A percentile compares a stretch with the other conserved stretches of the same genome.
phyloP scores from a whole-genome alignment of 345 rosid species.

The Barbarea vulgaris region DNA sequence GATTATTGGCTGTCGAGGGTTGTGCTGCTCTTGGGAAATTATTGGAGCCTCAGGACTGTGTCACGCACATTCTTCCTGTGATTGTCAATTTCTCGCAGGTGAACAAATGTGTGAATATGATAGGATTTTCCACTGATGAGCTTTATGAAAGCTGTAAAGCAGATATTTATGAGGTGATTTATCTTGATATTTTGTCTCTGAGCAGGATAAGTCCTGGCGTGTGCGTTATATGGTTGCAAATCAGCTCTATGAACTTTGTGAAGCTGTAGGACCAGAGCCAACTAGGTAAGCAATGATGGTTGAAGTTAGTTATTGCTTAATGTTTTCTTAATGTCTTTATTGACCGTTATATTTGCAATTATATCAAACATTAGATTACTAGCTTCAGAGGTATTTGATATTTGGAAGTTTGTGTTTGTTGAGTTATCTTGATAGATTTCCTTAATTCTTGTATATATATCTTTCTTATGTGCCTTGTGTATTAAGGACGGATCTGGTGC shows the following conservation, averaged over 20 bases:
- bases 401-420: constrained; percentile 14
- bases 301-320: background rate
- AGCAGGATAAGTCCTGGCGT: constrained; percentile 89
- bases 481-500: constrained; percentile 80
- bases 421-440: constrained; percentile 1
- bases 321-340: background rate
- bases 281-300: constrained; percentile 52
- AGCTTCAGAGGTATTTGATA: background rate
- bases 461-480: constrained; percentile 3
- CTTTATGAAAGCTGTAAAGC: constrained; percentile 8
- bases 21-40: constrained; percentile 96
- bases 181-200: background rate
- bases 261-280: constrained; percentile 86
- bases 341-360: background rate
- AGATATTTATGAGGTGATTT: constrained; percentile 4
- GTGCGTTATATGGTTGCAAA: constrained; percentile 88
- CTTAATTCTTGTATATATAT: background rate
- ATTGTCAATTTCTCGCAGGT: constrained; percentile 97
- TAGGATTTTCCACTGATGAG: background rate
- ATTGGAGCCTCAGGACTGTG: constrained; percentile 94
- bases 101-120: constrained; percentile 6
- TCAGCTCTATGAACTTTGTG: constrained; percentile 81
- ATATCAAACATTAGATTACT: background rate
- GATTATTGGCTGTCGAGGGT: constrained; percentile 93
- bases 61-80: constrained; percentile 85